phyloP scores from a whole-genome alignment of 2,329 filamentous ascomycete species.

The Trichoderma asperellum region DNA sequence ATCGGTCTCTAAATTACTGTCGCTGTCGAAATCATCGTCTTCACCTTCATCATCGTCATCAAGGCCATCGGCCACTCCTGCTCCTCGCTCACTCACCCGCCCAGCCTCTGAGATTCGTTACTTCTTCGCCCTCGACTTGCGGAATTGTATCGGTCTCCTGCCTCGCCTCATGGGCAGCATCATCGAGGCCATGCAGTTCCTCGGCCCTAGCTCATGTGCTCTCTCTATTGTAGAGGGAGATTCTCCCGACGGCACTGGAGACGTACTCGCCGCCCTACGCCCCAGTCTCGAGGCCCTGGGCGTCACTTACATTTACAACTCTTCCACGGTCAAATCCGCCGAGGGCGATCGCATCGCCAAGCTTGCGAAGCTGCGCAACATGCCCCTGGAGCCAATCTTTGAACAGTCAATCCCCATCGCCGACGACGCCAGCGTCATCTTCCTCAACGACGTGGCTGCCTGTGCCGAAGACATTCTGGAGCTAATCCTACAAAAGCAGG shows the following conservation, averaged over 20 bases:
- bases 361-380: slow-evolving; percentile 57
- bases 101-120: slow-evolving; percentile 38
- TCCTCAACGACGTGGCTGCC: slow-evolving; percentile 58
- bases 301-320: slow-evolving; percentile 47
- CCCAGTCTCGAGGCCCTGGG: slow-evolving; percentile 46
- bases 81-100: not conserved
- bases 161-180: slow-evolving; percentile 52
- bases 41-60: not conserved
- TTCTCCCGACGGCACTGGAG: slow-evolving; percentile 55
- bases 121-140: slow-evolving; percentile 58
- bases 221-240: slow-evolving; percentile 58
- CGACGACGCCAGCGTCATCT: slow-evolving; percentile 51
- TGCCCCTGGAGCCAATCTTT: slow-evolving; percentile 54
- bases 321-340: slow-evolving; percentile 50
- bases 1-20: not conserved
- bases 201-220: slow-evolving; percentile 53
- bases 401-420: slow-evolving; percentile 35
- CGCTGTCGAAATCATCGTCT: not conserved
- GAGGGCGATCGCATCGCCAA: slow-evolving; percentile 49
- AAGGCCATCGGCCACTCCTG: not conserved
- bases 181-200: slow-evolving; percentile 52
- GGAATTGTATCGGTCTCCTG: slow-evolving; percentile 48
- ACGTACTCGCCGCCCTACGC: slow-evolving; percentile 49
- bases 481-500: slow-evolving; percentile 52
- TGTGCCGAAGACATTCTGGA: slow-evolving; percentile 63